These are phyloP conservation scores for Balakata baccata DNA, from an alignment of 345 rosid genomes.

Conservation along the genomic window DNA sequence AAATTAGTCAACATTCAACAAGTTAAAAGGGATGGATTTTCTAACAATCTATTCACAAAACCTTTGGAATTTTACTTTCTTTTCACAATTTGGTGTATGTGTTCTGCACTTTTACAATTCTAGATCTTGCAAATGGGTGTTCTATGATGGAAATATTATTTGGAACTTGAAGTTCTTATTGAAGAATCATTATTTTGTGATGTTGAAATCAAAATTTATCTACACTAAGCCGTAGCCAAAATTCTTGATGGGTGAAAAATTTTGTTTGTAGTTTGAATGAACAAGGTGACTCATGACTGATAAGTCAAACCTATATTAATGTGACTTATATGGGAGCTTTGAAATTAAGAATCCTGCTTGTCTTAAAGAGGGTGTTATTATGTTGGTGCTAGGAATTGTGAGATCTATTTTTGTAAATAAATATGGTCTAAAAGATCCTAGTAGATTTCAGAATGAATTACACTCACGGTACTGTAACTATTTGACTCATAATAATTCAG, in stretches of 20 bases:
- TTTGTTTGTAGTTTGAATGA: neutral
- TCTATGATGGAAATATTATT: neutral
- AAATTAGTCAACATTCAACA: neutral
- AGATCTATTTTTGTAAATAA: neutral
- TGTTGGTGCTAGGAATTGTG: neutral
- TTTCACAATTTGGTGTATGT: neutral
- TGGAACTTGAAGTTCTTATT: no score
- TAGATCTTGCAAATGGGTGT: neutral
- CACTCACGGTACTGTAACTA: no score
- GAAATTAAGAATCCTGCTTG: neutral
- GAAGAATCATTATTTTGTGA: no score
- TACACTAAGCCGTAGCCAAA: no score
- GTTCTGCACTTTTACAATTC: neutral
- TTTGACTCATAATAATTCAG: no score
- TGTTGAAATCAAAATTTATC: no score
- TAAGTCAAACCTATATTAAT: neutral
- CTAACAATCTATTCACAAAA: neutral
- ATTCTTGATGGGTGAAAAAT: neutral
- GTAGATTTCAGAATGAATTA: no score
- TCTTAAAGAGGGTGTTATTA: neutral
- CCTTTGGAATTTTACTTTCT: neutral
- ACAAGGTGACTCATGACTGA: no score
- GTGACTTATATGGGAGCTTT: neutral
- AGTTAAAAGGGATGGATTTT: neutral
- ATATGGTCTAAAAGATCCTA: no score